phyloP scores from a whole-genome alignment of 2,329 filamentous ascomycete species.

The Arthrocladium fulminans region DNA sequence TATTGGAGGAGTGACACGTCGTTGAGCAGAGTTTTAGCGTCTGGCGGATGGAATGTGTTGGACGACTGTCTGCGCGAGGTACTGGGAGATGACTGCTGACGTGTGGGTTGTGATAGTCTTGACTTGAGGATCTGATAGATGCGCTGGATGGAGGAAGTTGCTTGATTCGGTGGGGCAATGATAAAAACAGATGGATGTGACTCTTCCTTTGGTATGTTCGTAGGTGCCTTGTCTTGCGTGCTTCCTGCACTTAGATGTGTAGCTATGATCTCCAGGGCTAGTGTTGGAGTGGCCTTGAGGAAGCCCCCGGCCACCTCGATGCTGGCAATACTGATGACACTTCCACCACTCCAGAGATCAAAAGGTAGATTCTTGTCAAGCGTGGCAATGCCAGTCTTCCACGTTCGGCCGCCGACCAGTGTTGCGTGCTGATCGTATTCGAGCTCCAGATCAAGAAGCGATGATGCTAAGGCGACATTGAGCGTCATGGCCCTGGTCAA shows the following conservation, averaged over 20 bases:
- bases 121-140: slow-evolving; percentile 10
- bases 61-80: background rate
- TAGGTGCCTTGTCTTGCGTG: background rate
- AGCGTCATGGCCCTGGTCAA: background rate
- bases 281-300: background rate
- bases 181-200: slow-evolving; percentile 8
- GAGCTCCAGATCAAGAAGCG: slow-evolving; percentile 12
- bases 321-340: slow-evolving; percentile 14
- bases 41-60: background rate
- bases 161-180: background rate
- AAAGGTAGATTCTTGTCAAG: slow-evolving; percentile 10
- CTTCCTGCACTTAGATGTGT: background rate
- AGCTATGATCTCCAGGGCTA: slow-evolving; percentile 10
- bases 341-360: slow-evolving; percentile 12
- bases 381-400: slow-evolving; percentile 5
- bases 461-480: slow-evolving; percentile 14
- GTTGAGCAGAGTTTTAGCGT: slow-evolving; percentile 15
- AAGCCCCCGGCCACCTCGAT: background rate
- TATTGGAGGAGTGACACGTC: slow-evolving; percentile 15
- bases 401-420: background rate
- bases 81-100: background rate
- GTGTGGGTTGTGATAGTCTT: slow-evolving; percentile 6
- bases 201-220: background rate
- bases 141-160: background rate
- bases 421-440: background rate